Evolutionary conservation across 2,329 filamentous ascomycete genomes (phyloP).

Genomic region (Apiospora arundinis): DNA sequence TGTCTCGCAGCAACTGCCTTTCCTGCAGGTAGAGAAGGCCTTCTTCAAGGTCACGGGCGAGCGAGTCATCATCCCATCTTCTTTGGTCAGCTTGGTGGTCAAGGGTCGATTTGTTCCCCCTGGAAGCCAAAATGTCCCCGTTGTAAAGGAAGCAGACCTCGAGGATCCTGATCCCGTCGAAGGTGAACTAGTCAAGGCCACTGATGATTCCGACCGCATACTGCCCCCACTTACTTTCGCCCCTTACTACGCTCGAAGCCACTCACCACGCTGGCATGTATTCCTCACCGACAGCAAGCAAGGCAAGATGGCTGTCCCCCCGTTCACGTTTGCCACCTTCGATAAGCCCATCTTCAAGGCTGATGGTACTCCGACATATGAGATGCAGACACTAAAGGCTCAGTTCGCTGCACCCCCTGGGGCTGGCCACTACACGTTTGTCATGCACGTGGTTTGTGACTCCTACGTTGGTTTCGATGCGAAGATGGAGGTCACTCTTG

Average conservation of each 20-base stretch:
- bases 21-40: slow-evolving; percentile 83
- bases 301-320: slow-evolving; percentile 94
- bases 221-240: slow-evolving; percentile 88
- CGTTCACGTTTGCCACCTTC: slow-evolving; percentile 93
- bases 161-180: slow-evolving; percentile 93
- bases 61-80: slow-evolving; percentile 88
- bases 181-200: slow-evolving; percentile 79
- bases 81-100: slow-evolving; percentile 90
- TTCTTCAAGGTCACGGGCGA: slow-evolving; percentile 99
- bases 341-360: slow-evolving; percentile 86
- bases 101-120: slow-evolving; percentile 95
- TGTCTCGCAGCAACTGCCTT: slow-evolving; percentile 84
- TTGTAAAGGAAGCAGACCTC: slow-evolving; percentile 78
- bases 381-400: slow-evolving; percentile 95
- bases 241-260: slow-evolving; percentile 87
- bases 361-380: slow-evolving; percentile 85
- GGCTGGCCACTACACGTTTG: slow-evolving; percentile 90
- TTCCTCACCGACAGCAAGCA: slow-evolving; percentile 95
- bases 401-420: slow-evolving; percentile 96
- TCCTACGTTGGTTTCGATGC: slow-evolving; percentile 94
- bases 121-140: slow-evolving; percentile 76
- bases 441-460: slow-evolving; percentile 92
- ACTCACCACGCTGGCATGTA: slow-evolving; percentile 90
- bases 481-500: slow-evolving; percentile 86
- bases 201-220: slow-evolving; percentile 66